Evolutionary conservation across 2,329 filamentous ascomycete species (phyloP), one percentile per base, ranked within the genome.

Genomic region (Phyllosticta citriasiana): DNA sequence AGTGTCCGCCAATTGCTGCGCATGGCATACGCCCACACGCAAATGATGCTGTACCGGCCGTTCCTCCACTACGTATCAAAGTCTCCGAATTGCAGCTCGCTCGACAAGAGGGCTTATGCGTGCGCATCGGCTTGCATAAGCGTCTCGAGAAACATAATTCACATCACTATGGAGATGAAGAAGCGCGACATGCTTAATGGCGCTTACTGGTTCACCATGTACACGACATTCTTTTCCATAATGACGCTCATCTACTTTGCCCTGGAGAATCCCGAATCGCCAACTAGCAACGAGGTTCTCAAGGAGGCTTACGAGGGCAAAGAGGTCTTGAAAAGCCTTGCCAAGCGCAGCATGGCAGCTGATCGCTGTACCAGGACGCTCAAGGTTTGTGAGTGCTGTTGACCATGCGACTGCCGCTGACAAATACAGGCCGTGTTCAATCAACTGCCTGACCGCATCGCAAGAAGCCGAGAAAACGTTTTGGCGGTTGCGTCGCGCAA

Each of bases 191-290:
- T 90, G 6, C 78, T 94, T n/a, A 87, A 88, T 64, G 90, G 89
- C 0, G 88, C 89, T 0, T 92, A 91, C 72, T 94, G 89, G 89
- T 93, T 93, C 69, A 88, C 89, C 66, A 84, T 93, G 70, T 93
- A 91, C 70, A 91, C 88, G 2, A 88, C 89, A 16, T 92, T 91
- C 74, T 92, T 91, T 70, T 86, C 88, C 14, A 88, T 93, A 33
- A 77, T 94, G 33, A 89, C 89, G 0, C 78, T 94, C 54, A 79
- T 93, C 1, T 94, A 90, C 69, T 93, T 88, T 69, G 87, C 88
- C 0, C 78, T 91, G 14, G 89, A 93, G 70, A 93, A 93, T 65
- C 88, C 88, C 1, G 84, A 89, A 63, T 90, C 88, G 68, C 77
- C 82, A 3, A 88, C 87, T 1, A 86, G 87, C 5, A 82, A 87